Percentiles rank a stretch among this genome's conserved stretches.
Evolutionary conservation across 495 filamentous ascomycete genomes (phyloP).

Genomic region (Hypoxylon fuscum): DNA sequence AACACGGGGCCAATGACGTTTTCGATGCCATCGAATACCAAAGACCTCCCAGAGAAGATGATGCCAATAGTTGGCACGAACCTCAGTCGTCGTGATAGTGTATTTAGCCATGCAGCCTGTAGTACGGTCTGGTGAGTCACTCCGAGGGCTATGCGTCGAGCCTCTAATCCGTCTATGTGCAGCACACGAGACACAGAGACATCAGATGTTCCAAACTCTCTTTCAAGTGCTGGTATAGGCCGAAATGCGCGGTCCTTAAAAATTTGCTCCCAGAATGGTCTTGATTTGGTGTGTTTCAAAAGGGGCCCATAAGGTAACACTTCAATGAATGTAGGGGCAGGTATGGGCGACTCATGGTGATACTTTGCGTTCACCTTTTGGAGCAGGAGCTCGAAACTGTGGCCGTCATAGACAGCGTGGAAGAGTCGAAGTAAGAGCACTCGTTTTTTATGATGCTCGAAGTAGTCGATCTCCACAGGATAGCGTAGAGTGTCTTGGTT

Average conservation of each 20-base stretch:
- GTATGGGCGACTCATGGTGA: constrained; percentile 23
- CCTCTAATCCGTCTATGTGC: constrained; percentile 52
- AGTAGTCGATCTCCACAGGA: constrained; percentile 46
- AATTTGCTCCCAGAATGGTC: constrained; percentile 73
- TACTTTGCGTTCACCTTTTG: constrained; percentile 63
- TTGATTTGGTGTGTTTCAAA: constrained; percentile 61
- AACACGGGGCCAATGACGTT: constrained; percentile 83
- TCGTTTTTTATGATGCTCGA: constrained; percentile 40
- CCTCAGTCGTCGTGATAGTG: constrained; percentile 52
- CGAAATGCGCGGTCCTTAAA: constrained; percentile 54
- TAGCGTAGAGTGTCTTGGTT: constrained; percentile 51
- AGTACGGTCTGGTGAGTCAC: constrained; percentile 80
- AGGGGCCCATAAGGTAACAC: constrained; percentile 66
- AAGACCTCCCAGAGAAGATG: constrained; percentile 73
- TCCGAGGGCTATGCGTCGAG: constrained; percentile 61
- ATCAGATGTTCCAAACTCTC: constrained; percentile 14
- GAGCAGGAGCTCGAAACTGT: constrained; percentile 74
- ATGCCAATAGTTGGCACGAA: constrained; percentile 64
- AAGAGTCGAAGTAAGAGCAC: constrained; percentile 73
- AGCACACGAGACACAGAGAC: constrained; percentile 30
- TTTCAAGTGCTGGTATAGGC: constrained; percentile 37
- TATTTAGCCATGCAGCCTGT: constrained; percentile 73
- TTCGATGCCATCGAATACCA: constrained; percentile 72
- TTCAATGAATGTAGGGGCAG: constrained; percentile 60
- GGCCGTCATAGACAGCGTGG: constrained; percentile 90